Conservation (phyloP, 768 basidiomycete species). For the Lentinus brumalis region DNA sequence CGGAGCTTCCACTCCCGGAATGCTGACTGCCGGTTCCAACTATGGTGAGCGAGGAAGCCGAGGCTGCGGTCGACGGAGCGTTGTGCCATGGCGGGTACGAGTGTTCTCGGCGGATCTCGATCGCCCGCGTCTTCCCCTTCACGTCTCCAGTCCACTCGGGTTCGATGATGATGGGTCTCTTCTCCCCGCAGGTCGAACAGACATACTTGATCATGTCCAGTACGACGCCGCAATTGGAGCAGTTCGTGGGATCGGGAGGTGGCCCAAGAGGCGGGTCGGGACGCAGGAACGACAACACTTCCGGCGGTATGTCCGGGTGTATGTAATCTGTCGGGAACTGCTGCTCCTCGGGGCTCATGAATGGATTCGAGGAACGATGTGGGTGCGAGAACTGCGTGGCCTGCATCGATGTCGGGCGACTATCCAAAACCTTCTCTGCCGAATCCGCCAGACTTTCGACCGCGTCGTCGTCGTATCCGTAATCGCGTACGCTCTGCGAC, state of each 20-base stretch:
- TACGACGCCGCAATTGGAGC: conserved; percentile 76
- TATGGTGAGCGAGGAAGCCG: conserved; percentile 30
- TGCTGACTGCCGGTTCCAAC: conserved; percentile 13
- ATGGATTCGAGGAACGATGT: conserved; percentile 19
- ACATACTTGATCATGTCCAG: conserved; percentile 89
- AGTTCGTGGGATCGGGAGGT: conserved; percentile 68
- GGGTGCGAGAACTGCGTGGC: conserved; percentile 24
- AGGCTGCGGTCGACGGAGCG: conserved; percentile 22
- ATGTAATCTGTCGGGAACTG: conserved; percentile 25
- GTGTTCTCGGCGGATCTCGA: conserved; percentile 27
- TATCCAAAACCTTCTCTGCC: conserved; percentile 33
- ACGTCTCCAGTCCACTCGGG: conserved; percentile 27
- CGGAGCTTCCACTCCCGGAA: conserved; percentile 12
- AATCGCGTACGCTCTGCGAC: conserved; percentile 52
- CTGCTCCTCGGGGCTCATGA: conserved; percentile 20
- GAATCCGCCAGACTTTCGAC: conserved; percentile 12
- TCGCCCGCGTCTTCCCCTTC: conserved; percentile 55
- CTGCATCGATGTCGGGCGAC: conserved; percentile 68
- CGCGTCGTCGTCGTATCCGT: conserved; percentile 49
- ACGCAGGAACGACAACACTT: conserved; percentile 48
- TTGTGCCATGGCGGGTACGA: conserved; percentile 18
- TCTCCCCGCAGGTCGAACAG: conserved; percentile 86
- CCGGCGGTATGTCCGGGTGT: conserved; percentile 45
- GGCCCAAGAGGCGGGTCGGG: conserved; percentile 61
- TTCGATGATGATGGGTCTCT: conserved; percentile 41